Evolutionary conservation across 768 basidiomycete genomes (phyloP).

Genomic region (Lactifluus rugatus): DNA sequence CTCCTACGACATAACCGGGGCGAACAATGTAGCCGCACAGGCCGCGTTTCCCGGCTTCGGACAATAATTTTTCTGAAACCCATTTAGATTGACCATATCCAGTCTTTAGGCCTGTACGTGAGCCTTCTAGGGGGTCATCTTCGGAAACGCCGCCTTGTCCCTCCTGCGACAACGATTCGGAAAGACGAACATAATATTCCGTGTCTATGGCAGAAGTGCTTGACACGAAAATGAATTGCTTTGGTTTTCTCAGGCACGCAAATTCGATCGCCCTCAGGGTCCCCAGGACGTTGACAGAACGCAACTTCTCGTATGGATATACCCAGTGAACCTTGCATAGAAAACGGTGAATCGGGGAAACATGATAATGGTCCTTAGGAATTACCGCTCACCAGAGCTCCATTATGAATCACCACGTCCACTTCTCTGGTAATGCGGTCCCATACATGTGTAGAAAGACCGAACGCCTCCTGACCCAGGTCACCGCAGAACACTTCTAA

Average conservation of each 20-base stretch:
- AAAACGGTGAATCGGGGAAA: background rate
- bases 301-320: conserved; percentile 91
- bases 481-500: conserved; percentile 83
- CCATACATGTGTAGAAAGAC: conserved; percentile 60
- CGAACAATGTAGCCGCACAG: conserved; percentile 79
- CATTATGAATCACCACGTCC: conserved; percentile 87
- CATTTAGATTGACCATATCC: conserved; percentile 98
- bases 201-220: conserved; percentile 94
- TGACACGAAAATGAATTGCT: conserved; percentile 83
- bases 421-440: conserved; percentile 53
- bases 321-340: conserved; percentile 87
- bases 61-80: conserved; percentile 92
- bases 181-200: conserved; percentile 79
- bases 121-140: conserved; percentile 80
- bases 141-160: conserved; percentile 69
- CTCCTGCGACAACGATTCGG: conserved; percentile 50
- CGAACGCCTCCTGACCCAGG: conserved; percentile 65
- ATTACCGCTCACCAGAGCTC: conserved; percentile 67
- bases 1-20: conserved; percentile 94
- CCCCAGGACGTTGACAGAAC: conserved; percentile 84
- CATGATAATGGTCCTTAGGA: background rate
- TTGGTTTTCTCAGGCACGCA: conserved; percentile 62
- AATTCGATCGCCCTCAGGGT: conserved; percentile 80
- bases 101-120: conserved; percentile 61
- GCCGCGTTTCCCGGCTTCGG: conserved; percentile 84